Base-by-base conservation (phyloP, 75 land plant genomes). In the Cryptomeria japonica region DNA sequence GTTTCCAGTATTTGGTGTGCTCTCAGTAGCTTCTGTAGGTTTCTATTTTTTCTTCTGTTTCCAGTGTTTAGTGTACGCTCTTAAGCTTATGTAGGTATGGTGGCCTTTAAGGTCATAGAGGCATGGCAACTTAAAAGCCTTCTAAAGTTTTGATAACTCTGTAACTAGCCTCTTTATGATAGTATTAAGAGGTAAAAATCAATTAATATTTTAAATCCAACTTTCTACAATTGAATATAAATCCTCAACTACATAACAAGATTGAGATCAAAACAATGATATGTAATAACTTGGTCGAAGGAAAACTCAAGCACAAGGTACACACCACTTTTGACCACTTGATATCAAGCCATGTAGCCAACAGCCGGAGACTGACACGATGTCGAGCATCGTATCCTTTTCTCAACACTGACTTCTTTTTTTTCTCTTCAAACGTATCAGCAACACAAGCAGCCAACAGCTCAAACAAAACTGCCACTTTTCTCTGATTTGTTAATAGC, bases 351-450 rank as follows among this genome's bases (percentile, higher is more conserved):
- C 99, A 98, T 47, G 97, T 92, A 61, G 99, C 95, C 76, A 98
- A 80, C 84, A 98, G 87, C 37, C 99, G 87, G 38, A 98, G 86
- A 83, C 99, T 95, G 56, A 88, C 96, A 70, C 99, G 95, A 89
- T 98, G 99, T 5, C 99, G 94, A 77, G 99, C 95, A 93, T 98
- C 99, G 90, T 97, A 98, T 14, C 99, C 99, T 34, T 89, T 95
- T 88, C 95, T 94, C 32, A 83, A n/a, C 61, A 64, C 56, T 47
- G 89, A 86, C 47, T 25, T 58, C 61, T 95, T 93, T 84, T 93
- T 88, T 55, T 87, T 89, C 25, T 89, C 91, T 84, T 91, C 92
- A 36, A 89, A 88, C 28, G 82, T 75, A 90, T 95, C 95, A 86
- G 99, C 95, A 32, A 98, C 91, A 92, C 97, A 96, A 39, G 99